Base-by-base conservation (phyloP, 495 filamentous ascomycete species). In the Glonium stellatum region DNA sequence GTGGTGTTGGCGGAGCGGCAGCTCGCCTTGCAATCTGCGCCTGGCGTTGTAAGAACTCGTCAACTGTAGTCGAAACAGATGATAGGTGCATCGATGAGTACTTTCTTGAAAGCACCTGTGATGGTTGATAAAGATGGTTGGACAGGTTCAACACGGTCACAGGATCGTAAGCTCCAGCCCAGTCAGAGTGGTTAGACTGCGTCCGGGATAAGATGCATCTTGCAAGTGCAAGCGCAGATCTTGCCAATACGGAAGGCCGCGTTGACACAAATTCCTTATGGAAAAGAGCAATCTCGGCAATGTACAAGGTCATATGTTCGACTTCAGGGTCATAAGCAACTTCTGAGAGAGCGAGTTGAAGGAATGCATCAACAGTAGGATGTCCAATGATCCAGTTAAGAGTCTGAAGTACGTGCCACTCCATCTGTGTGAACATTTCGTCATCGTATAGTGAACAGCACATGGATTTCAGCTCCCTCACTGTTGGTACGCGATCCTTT, bases 341-440 rank as follows among this genome's bases (percentile, higher is more conserved):
- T 62, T 87, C 82, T 23, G 79, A 77, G 36, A 88, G 74, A 25
- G 84, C 82, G 59, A 96, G 71, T 64, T 95, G 86, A 42, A 96
- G 79, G 75, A 97, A 99, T 69, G 82, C 86, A 71, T 97, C 92
- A 55, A 96, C 88, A 34, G 93, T 97, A 0, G 93, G 91, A 77
- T 96, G 92, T 42, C 93, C 93, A 64, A 99, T 86, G 65, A 86
- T 83, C 95, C 95, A 99, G 61, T 89, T 87, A 60, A 99, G 80
- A n/a, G 93, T 97, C 75, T 95, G 91, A 65, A 99, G 80, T 10
- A 99, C 93, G 73, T 99, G 93, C 92, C 95, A 97, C 73, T 99
- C 93, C 95, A 99, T 97, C 75, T 99, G 93, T 15, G 89, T 92
- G 76, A 99, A 99, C 93, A 99, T 97, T 70, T 96, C 93, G 13